A percentile compares a stretch with the other conserved stretches of the same genome.
Evolutionary conservation across 108 stramenopile species (phyloP).

Genomic region (Craspedostauros australis): DNA sequence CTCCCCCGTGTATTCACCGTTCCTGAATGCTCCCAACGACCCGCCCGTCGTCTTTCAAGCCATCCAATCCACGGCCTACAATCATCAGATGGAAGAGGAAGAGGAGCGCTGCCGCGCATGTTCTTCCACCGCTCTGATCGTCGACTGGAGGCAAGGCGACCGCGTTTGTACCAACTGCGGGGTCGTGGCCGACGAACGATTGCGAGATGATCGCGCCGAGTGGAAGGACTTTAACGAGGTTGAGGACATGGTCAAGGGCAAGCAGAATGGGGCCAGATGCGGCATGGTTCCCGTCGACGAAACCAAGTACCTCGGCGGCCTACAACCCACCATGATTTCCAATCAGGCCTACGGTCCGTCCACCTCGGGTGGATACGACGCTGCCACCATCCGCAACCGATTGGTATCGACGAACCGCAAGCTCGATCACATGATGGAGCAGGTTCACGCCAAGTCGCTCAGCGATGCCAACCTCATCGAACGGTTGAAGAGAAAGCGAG

Average conservation of each 20-base stretch:
- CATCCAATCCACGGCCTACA: neutral
- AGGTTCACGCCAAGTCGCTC: constrained; percentile 23
- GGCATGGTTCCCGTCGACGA: constrained; percentile 50
- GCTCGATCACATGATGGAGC: constrained; percentile 42
- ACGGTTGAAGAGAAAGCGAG: constrained; percentile 16
- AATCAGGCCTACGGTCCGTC: constrained; percentile 28
- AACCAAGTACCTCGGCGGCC: constrained; percentile 41
- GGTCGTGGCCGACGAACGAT: constrained; percentile 37
- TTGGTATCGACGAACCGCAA: constrained; percentile 28
- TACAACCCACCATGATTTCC: constrained; percentile 49
- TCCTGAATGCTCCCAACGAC: too few relatives aligned
- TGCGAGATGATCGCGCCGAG: constrained; percentile 50
- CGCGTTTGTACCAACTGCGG: constrained; percentile 59
- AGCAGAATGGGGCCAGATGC: constrained; percentile 15
- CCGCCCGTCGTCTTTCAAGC: too few relatives aligned
- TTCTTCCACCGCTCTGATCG: constrained; percentile 20
- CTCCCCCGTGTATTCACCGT: too few relatives aligned
- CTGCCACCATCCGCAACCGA: constrained; percentile 21
- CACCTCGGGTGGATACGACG: constrained; percentile 15
- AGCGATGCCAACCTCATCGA: constrained; percentile 27
- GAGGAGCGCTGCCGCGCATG: constrained; percentile 37
- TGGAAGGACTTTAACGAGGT: constrained; percentile 53
- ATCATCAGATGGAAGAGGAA: constrained; percentile 12
- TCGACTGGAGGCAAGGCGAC: constrained; percentile 61
- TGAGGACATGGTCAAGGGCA: constrained; percentile 37